phyloP scores from a whole-genome alignment of 176 grass and related monocot genomes.

The Avena insularis region DNA sequence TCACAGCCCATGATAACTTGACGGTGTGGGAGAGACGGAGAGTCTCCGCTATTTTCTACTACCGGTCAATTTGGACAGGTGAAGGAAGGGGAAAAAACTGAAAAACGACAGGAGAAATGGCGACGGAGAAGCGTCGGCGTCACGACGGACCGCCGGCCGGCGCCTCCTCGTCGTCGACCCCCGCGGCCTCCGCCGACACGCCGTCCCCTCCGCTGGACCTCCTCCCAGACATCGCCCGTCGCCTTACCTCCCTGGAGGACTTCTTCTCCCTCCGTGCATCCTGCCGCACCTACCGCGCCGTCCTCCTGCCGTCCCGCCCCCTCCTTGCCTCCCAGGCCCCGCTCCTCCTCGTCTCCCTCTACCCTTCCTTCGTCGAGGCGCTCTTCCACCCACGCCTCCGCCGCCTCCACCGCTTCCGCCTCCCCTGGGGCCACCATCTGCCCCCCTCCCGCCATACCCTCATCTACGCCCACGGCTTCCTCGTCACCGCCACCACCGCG shows the following conservation, averaged over 20 bases:
- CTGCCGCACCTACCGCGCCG: conserved; percentile 56
- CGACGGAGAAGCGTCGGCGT: conserved; percentile 51
- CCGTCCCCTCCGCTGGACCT: conserved; percentile 55
- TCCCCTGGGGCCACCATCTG: conserved; percentile 54
- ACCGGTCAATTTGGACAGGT: not conserved
- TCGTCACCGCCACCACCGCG: conserved; percentile 61
- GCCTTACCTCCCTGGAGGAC: conserved; percentile 65
- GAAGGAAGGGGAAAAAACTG: not conserved
- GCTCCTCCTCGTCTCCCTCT: conserved; percentile 60
- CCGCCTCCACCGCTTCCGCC: conserved; percentile 57
- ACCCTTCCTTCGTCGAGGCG: conserved; percentile 58
- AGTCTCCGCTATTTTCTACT: not conserved
- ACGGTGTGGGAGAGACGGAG: not conserved
- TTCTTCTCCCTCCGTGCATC: conserved; percentile 64
- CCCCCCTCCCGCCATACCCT: conserved; percentile 49
- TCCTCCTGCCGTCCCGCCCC: conserved; percentile 36
- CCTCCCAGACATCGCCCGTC: conserved; percentile 52
- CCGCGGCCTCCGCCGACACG: not conserved
- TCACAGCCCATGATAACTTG: not conserved
- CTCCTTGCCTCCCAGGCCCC: conserved; percentile 58
- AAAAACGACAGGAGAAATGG: conserved; percentile 21
- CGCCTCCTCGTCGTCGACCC: conserved; percentile 5
- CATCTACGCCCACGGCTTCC: conserved; percentile 63
- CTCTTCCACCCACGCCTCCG: conserved; percentile 61
- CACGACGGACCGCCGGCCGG: not conserved